Evolutionary conservation across 306 rosid genomes (phyloP), one percentile per base, ranked within the genome.

Genomic region (Astragalus membranaceus): DNA sequence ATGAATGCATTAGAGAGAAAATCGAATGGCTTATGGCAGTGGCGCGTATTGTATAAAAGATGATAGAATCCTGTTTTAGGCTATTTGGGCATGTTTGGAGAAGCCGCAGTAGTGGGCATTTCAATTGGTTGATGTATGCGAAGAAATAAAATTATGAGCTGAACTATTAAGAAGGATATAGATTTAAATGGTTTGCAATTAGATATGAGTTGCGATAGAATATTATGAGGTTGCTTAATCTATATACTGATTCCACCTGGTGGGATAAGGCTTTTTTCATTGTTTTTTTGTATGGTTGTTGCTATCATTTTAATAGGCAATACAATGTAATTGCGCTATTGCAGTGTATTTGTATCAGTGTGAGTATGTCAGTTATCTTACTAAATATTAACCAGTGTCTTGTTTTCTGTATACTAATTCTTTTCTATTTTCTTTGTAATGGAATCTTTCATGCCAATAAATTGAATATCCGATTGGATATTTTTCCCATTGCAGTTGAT

Each of bases 401-500:
- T 57, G 30, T 41, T 64, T 51, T 62, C 48, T 68, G 11, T 61
- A 20, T 35, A 52, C 20, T 39, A 11, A 9, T 30, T 23, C 5
- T 75, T 52, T 46, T 47, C 32, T 57, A 15, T 79, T 69, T 62
- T 16, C 5, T 33, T 61, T 72, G 72, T 59, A 37, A 10, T 70
- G 64, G 23, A 57, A 15, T 64, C 49, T 58, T 51, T 37, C 44
- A 16, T 26, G 57, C 60, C 6, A 13, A 56, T 39, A 67, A 5
- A 46, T 66, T 59, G 16, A 71, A 47, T 10, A 47, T 47, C 47
- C 6, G 44, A 11, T 78, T 64, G 43, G 47, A 1, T 59, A 36
- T 51, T 78, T 76, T 46, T n/a, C 68, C 13, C 69, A 46, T 76
- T 77, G 76, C 95, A 94, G 99, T 64, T 94, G 84, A 73, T 83